Percentiles rank a stretch among this genome's conserved stretches.
Evolutionary conservation across 352 stramenopile genomes (phyloP).

Genomic region (Phytopythium montanum): DNA sequence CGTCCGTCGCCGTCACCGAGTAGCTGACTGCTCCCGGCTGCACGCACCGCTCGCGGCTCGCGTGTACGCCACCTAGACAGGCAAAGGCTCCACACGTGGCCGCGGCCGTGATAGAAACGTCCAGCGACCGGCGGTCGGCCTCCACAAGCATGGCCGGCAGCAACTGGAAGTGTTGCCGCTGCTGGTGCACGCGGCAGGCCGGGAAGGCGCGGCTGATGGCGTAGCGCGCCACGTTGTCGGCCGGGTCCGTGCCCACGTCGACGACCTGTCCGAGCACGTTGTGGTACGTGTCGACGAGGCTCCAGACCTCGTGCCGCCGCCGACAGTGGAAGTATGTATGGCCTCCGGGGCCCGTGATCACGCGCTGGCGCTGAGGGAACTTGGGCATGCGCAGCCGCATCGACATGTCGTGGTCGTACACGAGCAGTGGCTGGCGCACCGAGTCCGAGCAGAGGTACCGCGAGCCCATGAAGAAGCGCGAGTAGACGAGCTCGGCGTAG

Average conservation of each 20-base stretch:
- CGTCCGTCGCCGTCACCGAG: constrained; percentile 15
- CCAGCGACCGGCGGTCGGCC: constrained; percentile 7
- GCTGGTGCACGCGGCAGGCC: constrained; percentile 21
- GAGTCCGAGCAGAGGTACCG: constrained; percentile 19
- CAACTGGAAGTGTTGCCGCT: constrained; percentile 17
- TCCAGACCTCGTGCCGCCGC: constrained; percentile 13
- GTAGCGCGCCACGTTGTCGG: constrained; percentile 2
- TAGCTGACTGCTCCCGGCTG: constrained; percentile 8
- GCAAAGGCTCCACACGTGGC: constrained; percentile 17
- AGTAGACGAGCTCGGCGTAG: constrained; percentile 20
- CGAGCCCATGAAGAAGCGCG: constrained; percentile 15
- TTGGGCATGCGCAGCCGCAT: constrained; percentile 11
- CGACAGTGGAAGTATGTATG: constrained; percentile 18
- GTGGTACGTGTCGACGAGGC: constrained; percentile 15
- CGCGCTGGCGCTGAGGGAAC: constrained; percentile 15
- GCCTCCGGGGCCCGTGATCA: constrained; percentile 12
- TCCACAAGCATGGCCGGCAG: constrained; percentile 17
- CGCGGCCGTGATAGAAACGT: constrained; percentile 11
- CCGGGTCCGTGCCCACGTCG: constrained; percentile 5
- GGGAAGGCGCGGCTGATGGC: constrained; percentile 20
- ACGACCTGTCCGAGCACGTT: constrained; percentile 17
- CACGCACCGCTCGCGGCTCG: constrained; percentile 1
- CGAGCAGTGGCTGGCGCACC: constrained; percentile 20
- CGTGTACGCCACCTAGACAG: constrained; percentile 14
- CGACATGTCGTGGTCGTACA: constrained; percentile 25